Base-by-base conservation (phyloP, 768 basidiomycete species). In the Termitomyces sp. region DNA sequence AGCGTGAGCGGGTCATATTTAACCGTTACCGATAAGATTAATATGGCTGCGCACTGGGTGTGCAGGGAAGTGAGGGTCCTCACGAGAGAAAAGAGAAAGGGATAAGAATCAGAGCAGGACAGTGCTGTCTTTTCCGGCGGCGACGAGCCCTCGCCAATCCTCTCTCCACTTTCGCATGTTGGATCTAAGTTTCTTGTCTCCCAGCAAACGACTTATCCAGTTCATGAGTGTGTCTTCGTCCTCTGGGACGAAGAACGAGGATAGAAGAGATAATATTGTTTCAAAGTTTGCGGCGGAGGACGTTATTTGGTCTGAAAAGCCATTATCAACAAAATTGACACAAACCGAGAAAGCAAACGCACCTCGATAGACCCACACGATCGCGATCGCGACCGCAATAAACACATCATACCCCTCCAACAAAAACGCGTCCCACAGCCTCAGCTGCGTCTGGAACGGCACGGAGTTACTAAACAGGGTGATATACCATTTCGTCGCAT, bases 401-500 rank as follows among this genome's bases (percentile, higher is more conserved):
- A 97, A 92, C 1, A 95, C 73, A 67, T 99, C 96, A 64, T 85
- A 81, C 11, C 97, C 97, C 61, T 98, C 96, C 22, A 95, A 73
- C 48, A 97, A 76, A 68, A 97, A 91, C 12, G 84, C 93, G 69
- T 99, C 97, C 96, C 96, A 99, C 33, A 99, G 69, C 61, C 97
- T 81, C 30, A 98, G 75, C 75, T 98, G 95, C 49, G 89, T 93
- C 72, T 95, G 92, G 71, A 96, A 98, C 24, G 96, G 94, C 45
- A 99, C 88, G 0, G 92, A 91, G 69, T 96, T 97, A 52, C 95
- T 86, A 68, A 98, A 99, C 15, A 98, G 78, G 2, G 97, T 98
- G 72, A 99, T 98, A 70, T 98, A 99, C 97, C 97, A 98, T 73
- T 98, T 98, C 2, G 96, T 98, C 30, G 95, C 95, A 74, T 96